Evolutionary conservation across 2,329 filamentous ascomycete species (phyloP), one percentile per base, ranked within the genome.

Genomic region (Curvularia verruculosa): DNA sequence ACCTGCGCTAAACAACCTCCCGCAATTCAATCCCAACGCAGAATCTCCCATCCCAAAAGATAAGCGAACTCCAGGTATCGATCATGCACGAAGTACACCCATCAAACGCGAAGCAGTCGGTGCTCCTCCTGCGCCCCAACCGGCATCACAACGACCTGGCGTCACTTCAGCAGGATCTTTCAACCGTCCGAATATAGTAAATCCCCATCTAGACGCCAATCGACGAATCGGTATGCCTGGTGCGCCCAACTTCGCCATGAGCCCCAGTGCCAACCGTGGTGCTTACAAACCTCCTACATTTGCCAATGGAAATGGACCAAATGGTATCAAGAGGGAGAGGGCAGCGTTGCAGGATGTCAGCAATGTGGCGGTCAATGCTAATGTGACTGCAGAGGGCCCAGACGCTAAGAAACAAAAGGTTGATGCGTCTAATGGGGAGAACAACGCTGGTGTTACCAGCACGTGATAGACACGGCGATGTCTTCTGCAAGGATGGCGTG

Each of bases 31-130:
- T 44, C 80, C 80, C 4, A 77, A 82, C 51, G 78, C 72, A 12
- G 80, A 82, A 48, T 81, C 78, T 59, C 92, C 93, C 0, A 95
- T 75, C 15, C 92, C 0, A 92, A 96, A 70, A 86, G 91, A 59
- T 2, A 57, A 74, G 51, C 93, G 94, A 72, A 97, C 94, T 0
- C 89, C 90, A 0, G 93, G 93, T 2, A 84, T 97, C 37, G 92
- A 97, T 69, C 91, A 96, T 70, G 87, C 80, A 21, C 88, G 86
- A 49, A 93, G 90, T 4, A 88, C 89, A 50, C 91, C 92, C 0
- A 79, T 96, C 1, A 84, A 83, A 3, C 84, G 83, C 60, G 82
- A 80, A 39, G 66, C 70, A 26, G 63, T 75, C 36, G 61, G 61
- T 9, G 63, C 62, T 9, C 66, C 66, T 0, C 61, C 65, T 1